Base-by-base conservation (phyloP, 257 asterid species). In the Nicotiana undulata region DNA sequence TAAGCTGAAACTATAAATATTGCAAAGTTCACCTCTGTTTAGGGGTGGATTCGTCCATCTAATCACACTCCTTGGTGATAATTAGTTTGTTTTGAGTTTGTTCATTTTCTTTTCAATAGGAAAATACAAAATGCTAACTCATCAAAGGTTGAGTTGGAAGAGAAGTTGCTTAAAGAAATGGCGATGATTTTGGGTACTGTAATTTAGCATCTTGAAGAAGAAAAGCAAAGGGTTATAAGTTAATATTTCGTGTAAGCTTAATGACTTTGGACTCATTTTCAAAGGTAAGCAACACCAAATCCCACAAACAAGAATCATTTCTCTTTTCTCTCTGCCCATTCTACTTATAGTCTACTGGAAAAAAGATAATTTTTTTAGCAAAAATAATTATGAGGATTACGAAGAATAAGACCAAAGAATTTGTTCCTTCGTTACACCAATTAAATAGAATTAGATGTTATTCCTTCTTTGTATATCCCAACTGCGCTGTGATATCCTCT, bases 211-310 rank as follows among this genome's bases (percentile, higher is more conserved):
- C 24, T 72, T 72, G 60, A 24, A 46, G 16, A 88, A 86, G 63
- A 67, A 83, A 86, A 84, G 64, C 76, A 82, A 77, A n/a, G 79
- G 60, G 75, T 64, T 70, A 13, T 53, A 70, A 83, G 85, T 67
- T 86, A 65, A 56, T 77, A 77, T 86, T 85, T 80, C 94, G 79
- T 88, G 88, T 84, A 88, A 87, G 90, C 66, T 86, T 86, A 81
- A 74, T 83, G 26, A 55, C 82, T 80, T 81, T 72, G 80, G 82
- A 68, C 87, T 58, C 90, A 37, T 82, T 85, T 85, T 83, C 87
- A 75, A 84, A 88, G 88, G 78, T 67, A 89, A 87, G 91, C 76
- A 84, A 88, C 83, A 82, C 9, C 81, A 64, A 70, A 46, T 81
- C 67, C 85, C 76, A 17, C 58, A 77, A 75, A 56, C 81, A 79